A percentile compares a stretch with the other conserved stretches of the same genome.
Evolutionary conservation across 306 rosid species (phyloP).

Genomic region (Datisca glomerata): DNA sequence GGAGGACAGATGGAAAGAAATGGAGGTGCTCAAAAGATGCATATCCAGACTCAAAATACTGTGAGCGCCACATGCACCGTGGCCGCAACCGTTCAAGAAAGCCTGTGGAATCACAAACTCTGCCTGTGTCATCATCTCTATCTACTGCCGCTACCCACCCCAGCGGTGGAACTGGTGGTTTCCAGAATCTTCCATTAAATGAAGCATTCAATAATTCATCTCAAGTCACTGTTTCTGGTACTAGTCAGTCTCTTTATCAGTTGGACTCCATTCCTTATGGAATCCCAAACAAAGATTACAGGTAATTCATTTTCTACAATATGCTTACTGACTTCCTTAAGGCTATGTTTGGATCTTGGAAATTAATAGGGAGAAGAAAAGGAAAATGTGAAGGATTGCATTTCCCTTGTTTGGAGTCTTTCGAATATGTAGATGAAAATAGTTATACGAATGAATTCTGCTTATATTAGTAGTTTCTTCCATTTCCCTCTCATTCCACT

Average conservation of each 20-base stretch:
- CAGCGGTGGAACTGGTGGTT: constrained; percentile 29
- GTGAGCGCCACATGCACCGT: constrained; percentile 92
- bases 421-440: too few species aligned
- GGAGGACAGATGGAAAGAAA: constrained; percentile 89
- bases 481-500: too few species aligned
- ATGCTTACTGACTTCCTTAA: too few species aligned
- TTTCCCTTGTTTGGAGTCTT: too few species aligned
- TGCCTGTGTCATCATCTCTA: constrained; percentile 37
- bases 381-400: too few species aligned
- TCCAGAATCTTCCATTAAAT: constrained; percentile 53
- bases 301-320: constrained; percentile 27
- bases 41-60: constrained; percentile 79
- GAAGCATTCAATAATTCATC: constrained; percentile 37
- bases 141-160: constrained; percentile 32
- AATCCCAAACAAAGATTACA: constrained; percentile 52
- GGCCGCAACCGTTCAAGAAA: constrained; percentile 99
- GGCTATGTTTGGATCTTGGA: too few species aligned
- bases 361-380: too few species aligned
- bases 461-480: too few species aligned
- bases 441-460: too few species aligned
- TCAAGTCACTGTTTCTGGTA: constrained; percentile 39
- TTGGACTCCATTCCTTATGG: constrained; percentile 49
- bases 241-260: constrained; percentile 34
- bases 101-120: constrained; percentile 93
- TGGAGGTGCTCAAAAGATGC: constrained; percentile 89